Evolutionary conservation across 352 stramenopile species (phyloP).

Genomic region (Phytophthora meadii): DNA sequence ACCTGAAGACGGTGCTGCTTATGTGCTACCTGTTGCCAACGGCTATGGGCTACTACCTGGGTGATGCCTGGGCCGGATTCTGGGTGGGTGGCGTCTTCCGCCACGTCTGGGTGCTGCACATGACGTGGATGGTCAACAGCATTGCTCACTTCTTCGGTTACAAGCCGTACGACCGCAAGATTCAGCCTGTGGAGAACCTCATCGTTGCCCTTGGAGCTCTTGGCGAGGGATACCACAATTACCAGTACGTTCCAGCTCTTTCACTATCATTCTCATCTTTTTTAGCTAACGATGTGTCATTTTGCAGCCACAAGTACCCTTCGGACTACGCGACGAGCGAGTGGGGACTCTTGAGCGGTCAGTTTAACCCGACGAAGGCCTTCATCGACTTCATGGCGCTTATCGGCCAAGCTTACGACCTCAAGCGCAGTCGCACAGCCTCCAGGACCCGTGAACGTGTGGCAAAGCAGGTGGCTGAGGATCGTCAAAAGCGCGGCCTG

Average conservation of each 20-base stretch:
- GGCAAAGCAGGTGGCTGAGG: conserved; percentile 68
- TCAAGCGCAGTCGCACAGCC: conserved; percentile 94
- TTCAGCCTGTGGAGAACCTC: conserved; percentile 96
- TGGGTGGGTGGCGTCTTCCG: conserved; percentile 96
- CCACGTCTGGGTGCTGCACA: conserved; percentile 97
- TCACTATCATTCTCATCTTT: not conserved
- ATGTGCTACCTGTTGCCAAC: conserved; percentile 98
- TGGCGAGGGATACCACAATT: conserved; percentile 99
- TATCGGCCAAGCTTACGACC: conserved; percentile 95
- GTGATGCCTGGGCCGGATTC: conserved; percentile 94
- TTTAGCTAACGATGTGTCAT: conserved; percentile 11
- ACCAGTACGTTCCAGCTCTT: conserved; percentile 76
- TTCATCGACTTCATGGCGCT: conserved; percentile 95
- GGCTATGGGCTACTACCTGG: conserved; percentile 90
- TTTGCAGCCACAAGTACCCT: conserved; percentile 96
- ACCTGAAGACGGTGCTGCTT: conserved; percentile 89
- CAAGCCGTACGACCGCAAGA: conserved; percentile 97
- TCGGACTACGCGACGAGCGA: conserved; percentile 98
- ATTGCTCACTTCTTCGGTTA: conserved; percentile 98
- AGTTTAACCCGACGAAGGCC: conserved; percentile 99
- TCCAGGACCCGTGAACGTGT: conserved; percentile 71
- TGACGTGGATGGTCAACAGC: conserved; percentile 99
- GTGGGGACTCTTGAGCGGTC: conserved; percentile 94
- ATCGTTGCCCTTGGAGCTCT: conserved; percentile 96
- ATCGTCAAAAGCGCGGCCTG: conserved; percentile 60